Base-by-base conservation (phyloP, 805 yeast genomes). In the Candida pseudoglaebosa region DNA sequence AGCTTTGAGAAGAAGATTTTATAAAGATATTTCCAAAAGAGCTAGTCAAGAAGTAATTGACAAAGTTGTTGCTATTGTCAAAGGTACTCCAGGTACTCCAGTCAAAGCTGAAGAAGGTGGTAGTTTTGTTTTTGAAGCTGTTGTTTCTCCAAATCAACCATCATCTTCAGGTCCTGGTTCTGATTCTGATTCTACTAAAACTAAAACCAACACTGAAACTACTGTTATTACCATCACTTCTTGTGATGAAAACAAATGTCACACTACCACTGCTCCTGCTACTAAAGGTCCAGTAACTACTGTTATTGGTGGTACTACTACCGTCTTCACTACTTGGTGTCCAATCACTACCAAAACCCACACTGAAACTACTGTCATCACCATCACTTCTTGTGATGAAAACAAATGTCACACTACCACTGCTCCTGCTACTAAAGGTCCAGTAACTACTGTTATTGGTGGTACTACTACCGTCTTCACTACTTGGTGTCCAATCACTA, bases 1-100 rank as follows among this genome's bases (percentile, higher is more conserved):
- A 42, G 65, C 65, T 26, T 50, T 64, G 53, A 64, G 65, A 56
- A 66, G 54, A 54, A 63, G 71, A 62, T 56, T 62, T 39, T 49
- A 58, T 42, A 50, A 49, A 43, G 51, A 48, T 28, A 29, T 54
- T n/a, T 49, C 43, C 39, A 54, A 55, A 49, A 64, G 63, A 54
- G 70, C 60, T 43, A 67, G 53, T 19, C 44, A 46, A 36, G 57
- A 52, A 28, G 70, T 66, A 47, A 48, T 55, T 26, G 31, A 48
- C 15, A 51, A 54, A 26, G 52, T 47, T 21, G 48, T 54, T 43
- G 47, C 47, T 30, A 50, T 47, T 16, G 41, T 50, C 31, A 50
- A 43, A 32, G 19, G 43, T 16, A 19, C 42, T 26, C 47, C 39
- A 34, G 70, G 67, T 50, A 39, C 53, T 29, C 28, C 41, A 19